phyloP scores from a whole-genome alignment of 148 eudicot species.

The Euryodendron excelsum region DNA sequence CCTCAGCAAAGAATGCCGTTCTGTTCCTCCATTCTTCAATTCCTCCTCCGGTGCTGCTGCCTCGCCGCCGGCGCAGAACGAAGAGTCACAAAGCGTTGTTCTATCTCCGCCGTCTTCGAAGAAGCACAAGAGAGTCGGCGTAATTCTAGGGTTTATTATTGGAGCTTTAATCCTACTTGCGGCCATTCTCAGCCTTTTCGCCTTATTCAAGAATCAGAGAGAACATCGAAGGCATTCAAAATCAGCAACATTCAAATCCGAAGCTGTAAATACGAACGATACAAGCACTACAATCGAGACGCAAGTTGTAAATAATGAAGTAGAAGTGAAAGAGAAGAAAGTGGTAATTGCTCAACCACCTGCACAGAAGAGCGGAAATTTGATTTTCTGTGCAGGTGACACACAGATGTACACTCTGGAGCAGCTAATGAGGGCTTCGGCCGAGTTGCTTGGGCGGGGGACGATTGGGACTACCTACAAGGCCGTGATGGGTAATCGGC shows the following conservation, averaged over 20 bases:
- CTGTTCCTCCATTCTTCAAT: constrained; percentile 55
- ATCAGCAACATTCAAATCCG: not conserved
- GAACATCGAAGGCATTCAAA: constrained; percentile 10
- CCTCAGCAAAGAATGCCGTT: constrained; percentile 43
- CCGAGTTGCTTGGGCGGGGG: constrained; percentile 87
- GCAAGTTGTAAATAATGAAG: not conserved
- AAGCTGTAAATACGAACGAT: not conserved
- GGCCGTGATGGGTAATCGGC: constrained; percentile 61
- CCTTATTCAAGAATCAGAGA: constrained; percentile 26
- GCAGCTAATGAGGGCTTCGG: constrained; percentile 82
- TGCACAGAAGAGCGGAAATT: constrained; percentile 41
- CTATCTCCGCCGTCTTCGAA: constrained; percentile 26
- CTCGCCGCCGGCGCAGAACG: constrained; percentile 26
- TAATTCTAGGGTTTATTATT: constrained; percentile 43
- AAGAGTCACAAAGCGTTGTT: constrained; percentile 28
- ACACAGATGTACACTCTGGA: constrained; percentile 49
- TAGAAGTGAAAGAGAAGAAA: constrained; percentile 9
- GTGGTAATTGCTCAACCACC: not conserved
- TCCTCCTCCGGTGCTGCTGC: constrained; percentile 31
- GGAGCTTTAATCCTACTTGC: constrained; percentile 41
- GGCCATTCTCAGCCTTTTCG: constrained; percentile 35
- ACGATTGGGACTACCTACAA: constrained; percentile 80
- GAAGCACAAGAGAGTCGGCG: constrained; percentile 34
- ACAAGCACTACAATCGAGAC: not conserved
- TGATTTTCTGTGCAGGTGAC: constrained; percentile 62